Base-by-base conservation (phyloP, 768 basidiomycete species). In the Wakefieldia striispora region DNA sequence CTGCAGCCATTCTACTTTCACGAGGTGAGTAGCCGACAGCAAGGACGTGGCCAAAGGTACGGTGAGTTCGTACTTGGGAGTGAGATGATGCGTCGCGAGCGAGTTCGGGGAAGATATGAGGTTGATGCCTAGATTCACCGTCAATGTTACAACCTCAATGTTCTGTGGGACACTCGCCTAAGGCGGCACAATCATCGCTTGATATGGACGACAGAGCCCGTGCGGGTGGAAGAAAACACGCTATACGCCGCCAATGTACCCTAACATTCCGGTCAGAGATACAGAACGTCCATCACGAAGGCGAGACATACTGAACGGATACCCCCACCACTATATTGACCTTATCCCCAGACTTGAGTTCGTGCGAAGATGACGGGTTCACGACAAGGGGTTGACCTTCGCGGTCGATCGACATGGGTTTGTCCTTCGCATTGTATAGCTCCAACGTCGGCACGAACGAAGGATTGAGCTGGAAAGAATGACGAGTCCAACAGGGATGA, bases 81-180 rank as follows among this genome's bases (percentile, higher is more conserved):
- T 73, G 43, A 90, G 72, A 61, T 89, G 84, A 54, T 91, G 86
- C 0, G 86, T 89, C 14, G 81, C 71, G 19, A 75, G 69, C 0
- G 72, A 57, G 35, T 69, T 65, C 0, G 73, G 73, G 3, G 69
- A 73, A 21, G 75, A 71, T 0, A 80, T 70, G 19, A 86, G 50
- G 41, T 80, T 76, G 37, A 90, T 72, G 2, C 86, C 88, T 61
- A 0, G 38, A 24, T 12, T 33, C 35, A 1, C 26, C 47, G 43
- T 53, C 29, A 26, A 26, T 33, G 27, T 20, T 13, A 17, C 21
- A 35, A 3, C 12, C 16, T 3, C 19, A 8, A 40, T 7, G 6
- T 16, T 2, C 7, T 4, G 14, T 3, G 23, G 20, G 31, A 56
- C 71, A 58, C 77, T 17, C 59, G 82, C 88, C 87, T 8, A 88